Base-by-base conservation (phyloP, 805 yeast species). In the Wickerhamomyces bisporus region DNA sequence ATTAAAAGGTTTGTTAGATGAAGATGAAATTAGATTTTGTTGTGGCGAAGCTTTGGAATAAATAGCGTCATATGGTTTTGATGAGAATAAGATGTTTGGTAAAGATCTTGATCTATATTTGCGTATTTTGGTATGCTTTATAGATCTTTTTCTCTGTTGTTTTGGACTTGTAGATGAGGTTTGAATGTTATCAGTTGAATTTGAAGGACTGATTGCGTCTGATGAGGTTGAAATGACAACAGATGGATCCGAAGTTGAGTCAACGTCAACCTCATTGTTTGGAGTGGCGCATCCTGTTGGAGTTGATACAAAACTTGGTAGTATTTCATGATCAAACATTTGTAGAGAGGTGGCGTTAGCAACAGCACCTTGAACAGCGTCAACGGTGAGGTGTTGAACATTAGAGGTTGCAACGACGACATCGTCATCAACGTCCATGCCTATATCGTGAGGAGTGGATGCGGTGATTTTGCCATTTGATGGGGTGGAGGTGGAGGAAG, bases 81-180 rank as follows among this genome's bases (percentile, higher is more conserved):
- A 29, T 14, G 41, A 30, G 27, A 49, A 50, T 3, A 43, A 14
- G 13, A 54, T 48, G 36, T 54, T 54, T 34, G 58, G 58, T 24
- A 54, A 39, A 3, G 58, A 54, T 38, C 52, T 53, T 12, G 58
- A 54, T 43, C 58, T 48, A 32, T 26, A 47, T 36, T 54, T 54
- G 38, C 51, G 51, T 18, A 53, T 44, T 33, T 44, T 50, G 24
- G 30, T 38, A 24, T 10, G 34, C 14, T 18, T 35, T 33, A 25
- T 30, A 11, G 32, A 19, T 37, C 36, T 35, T 27, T 40, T 44
- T 34, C 34, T 41, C 41, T 32, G 38, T 20, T 26, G 11, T 14
- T 36, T 16, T 11, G 41, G 8, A 12, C 42, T 18, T 11, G 39
- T 36, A n/a, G 39, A n/a, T 12, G 31, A 31, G 24, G 20, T n/a